Percentiles rank a stretch among this genome's conserved stretches.
Evolutionary conservation across 106 monocot genomes (phyloP).

Genomic region (Dendrobium huoshanense): DNA sequence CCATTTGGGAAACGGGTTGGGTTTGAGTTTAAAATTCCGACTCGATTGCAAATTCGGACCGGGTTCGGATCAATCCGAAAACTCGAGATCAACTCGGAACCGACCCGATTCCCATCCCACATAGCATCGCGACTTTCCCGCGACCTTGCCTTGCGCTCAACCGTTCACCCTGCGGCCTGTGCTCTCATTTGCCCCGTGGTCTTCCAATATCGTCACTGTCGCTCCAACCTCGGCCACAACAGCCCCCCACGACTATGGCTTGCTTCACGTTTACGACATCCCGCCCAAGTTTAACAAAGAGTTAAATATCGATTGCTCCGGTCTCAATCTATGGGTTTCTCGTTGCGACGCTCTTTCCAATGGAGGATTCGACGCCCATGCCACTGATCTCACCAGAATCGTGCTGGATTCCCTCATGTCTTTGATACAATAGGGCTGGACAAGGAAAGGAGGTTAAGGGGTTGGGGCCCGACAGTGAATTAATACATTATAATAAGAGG

Average conservation of each 20-base stretch:
- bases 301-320: conserved; percentile 31
- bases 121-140: no score
- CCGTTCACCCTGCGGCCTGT: no score
- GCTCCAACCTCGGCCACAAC: not conserved
- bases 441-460: no score
- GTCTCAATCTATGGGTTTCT: conserved; percentile 39
- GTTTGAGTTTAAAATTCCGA: no score
- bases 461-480: no score
- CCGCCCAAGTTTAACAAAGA: conserved; percentile 64
- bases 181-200: not conserved
- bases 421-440: not conserved
- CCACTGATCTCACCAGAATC: conserved; percentile 36
- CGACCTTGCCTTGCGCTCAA: no score
- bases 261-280: conserved; percentile 74
- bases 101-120: no score
- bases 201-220: not conserved
- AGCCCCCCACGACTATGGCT: conserved; percentile 34
- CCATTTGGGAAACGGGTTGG: no score
- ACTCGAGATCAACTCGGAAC: no score
- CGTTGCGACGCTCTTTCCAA: conserved; percentile 61
- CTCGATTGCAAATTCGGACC: no score
- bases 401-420: conserved; percentile 38
- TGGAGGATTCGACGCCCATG: conserved; percentile 39
- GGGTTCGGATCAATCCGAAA: no score
- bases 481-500: no score